Evolutionary conservation across 2,329 filamentous ascomycete genomes (phyloP).

Genomic region (Epichloe typhina): DNA sequence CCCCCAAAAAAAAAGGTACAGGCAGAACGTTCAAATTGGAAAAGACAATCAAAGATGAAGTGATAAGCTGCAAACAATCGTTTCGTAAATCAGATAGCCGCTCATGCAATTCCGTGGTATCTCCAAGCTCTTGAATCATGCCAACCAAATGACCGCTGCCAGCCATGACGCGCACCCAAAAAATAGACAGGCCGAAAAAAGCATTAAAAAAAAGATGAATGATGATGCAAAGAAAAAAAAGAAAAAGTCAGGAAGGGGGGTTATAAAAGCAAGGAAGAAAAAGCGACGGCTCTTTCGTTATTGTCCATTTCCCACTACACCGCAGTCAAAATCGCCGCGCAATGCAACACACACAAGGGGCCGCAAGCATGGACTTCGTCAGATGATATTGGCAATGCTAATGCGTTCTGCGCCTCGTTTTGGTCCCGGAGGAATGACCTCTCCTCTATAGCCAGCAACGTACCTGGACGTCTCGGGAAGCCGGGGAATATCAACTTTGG

Average conservation of each 20-base stretch:
- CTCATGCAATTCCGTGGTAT: constrained; percentile 9
- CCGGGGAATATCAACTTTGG: constrained; percentile 16
- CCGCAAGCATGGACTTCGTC: constrained; percentile 2
- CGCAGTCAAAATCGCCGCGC: neutral
- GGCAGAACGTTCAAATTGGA: too few relatives aligned
- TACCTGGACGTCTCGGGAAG: constrained; percentile 19
- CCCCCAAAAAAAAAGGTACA: neutral
- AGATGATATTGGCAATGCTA: constrained; percentile 27
- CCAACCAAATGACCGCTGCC: constrained; percentile 5
- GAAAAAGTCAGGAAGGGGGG: neutral
- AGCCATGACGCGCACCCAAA: constrained; percentile 2
- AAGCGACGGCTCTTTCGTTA: neutral
- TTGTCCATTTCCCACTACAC: neutral
- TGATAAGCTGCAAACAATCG: neutral
- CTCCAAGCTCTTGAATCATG: constrained; percentile 10
- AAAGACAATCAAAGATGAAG: too few relatives aligned
- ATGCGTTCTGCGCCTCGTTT: constrained; percentile 20
- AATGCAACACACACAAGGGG: neutral
- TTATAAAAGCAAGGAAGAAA: neutral
- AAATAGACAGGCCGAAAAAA: neutral
- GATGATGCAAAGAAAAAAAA: too few relatives aligned
- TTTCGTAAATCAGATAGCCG: constrained; percentile 1
- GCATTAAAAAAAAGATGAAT: too few relatives aligned
- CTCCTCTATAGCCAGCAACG: constrained; percentile 14
- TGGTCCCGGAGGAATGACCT: constrained; percentile 15